Conservation (phyloP, 2,329 filamentous ascomycete genomes). For the Neonectria sp. region DNA sequence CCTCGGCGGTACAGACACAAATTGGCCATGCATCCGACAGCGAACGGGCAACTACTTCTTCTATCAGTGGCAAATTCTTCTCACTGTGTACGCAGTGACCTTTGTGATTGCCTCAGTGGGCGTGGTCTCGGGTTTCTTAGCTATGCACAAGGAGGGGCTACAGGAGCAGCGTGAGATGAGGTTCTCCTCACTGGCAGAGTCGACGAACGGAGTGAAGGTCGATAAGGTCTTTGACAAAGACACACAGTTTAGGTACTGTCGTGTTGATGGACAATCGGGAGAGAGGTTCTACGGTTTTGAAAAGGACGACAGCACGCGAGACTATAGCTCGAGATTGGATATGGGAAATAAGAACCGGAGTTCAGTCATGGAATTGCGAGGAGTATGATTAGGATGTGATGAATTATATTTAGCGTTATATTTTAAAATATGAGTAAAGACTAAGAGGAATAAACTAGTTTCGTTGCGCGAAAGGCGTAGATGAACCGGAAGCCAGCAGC, state of each 20-base stretch:
- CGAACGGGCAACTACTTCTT: constrained; percentile 31
- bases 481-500: no score
- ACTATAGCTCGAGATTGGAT: background rate
- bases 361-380: background rate
- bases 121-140: constrained; percentile 31
- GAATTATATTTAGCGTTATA: background rate
- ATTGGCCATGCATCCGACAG: constrained; percentile 32
- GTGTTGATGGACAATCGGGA: background rate
- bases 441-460: no score
- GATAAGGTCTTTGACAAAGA: constrained; percentile 4
- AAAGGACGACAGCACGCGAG: constrained; percentile 6
- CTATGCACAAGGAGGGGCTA: constrained; percentile 36
- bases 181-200: constrained; percentile 28
- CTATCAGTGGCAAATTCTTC: constrained; percentile 32
- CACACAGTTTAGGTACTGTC: constrained; percentile 5
- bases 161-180: constrained; percentile 37
- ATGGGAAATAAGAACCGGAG: background rate
- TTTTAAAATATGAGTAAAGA: background rate
- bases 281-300: constrained; percentile 12
- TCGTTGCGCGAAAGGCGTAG: no score
- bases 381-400: background rate
- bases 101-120: constrained; percentile 30
- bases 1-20: constrained; percentile 21
- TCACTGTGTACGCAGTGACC: constrained; percentile 26
- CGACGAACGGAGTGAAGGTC: constrained; percentile 29